Conservation (phyloP, 1,284 basidiomycete genomes). For the Melampsora occidentalis region DNA sequence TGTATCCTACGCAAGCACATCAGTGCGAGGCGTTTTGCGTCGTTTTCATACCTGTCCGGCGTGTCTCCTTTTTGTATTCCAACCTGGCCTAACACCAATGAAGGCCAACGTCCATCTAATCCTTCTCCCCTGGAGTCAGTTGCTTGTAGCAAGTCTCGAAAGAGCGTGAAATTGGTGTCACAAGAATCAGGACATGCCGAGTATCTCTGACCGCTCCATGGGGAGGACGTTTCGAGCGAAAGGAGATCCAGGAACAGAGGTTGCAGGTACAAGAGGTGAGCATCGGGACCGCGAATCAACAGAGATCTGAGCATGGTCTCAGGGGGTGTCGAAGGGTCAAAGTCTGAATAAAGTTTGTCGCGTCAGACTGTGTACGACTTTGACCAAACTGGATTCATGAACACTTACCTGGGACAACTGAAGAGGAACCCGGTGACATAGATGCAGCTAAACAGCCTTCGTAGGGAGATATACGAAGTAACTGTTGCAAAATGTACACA, state of each 20-base stretch:
- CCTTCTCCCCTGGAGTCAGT: constrained; percentile 6
- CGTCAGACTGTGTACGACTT: neutral
- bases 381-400: neutral
- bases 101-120: constrained; percentile 19
- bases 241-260: constrained; percentile 69
- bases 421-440: constrained; percentile 16
- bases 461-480: constrained; percentile 69
- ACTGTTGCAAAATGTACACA: constrained; percentile 72
- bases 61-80: neutral
- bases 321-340: constrained; percentile 59
- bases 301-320: constrained; percentile 64
- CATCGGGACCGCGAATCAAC: constrained; percentile 67
- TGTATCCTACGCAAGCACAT: constrained; percentile 8
- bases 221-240: constrained; percentile 25
- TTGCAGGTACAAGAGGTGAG: constrained; percentile 82
- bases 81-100: constrained; percentile 23
- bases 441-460: constrained; percentile 61
- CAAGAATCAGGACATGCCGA: constrained; percentile 1
- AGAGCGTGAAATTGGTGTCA: constrained; percentile 10
- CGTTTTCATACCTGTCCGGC: neutral
- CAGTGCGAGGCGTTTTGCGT: neutral
- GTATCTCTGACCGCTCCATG: neutral
- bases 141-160: constrained; percentile 28
- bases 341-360: constrained; percentile 50
- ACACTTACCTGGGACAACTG: neutral